Conservation (phyloP, 2,329 filamentous ascomycete species). For the Aureobasidium sp. region DNA sequence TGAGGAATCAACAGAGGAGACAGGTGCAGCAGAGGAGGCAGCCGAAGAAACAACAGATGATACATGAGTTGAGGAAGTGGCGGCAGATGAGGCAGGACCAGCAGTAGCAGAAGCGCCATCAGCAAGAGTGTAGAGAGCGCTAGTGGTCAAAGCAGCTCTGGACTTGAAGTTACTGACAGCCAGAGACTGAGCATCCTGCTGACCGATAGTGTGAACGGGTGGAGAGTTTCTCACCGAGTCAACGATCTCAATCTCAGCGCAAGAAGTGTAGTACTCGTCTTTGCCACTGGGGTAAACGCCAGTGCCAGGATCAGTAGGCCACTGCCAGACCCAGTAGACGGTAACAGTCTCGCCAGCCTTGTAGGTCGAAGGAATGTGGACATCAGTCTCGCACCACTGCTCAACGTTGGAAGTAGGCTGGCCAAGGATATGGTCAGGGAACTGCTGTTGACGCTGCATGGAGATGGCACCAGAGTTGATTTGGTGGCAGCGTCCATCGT, state of each 20-base stretch:
- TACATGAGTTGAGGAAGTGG: not conserved
- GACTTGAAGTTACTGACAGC: constrained; percentile 32
- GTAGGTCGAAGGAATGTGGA: constrained; percentile 62
- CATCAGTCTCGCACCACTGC: constrained; percentile 72
- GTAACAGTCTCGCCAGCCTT: constrained; percentile 60
- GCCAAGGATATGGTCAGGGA: constrained; percentile 47
- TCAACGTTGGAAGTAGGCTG: constrained; percentile 36
- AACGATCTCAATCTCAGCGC: constrained; percentile 46
- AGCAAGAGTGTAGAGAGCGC: constrained; percentile 17
- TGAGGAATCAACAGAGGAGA: not conserved
- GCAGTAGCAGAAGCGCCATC: not conserved
- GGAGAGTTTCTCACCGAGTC: constrained; percentile 20
- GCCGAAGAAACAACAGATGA: not conserved
- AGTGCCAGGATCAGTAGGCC: constrained; percentile 49
- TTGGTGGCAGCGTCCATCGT: constrained; percentile 88
- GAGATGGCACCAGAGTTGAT: constrained; percentile 54
- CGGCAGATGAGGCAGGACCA: not conserved
- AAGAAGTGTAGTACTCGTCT: constrained; percentile 52
- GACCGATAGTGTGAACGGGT: constrained; percentile 22
- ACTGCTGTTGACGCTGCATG: constrained; percentile 46
- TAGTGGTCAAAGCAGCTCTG: constrained; percentile 30
- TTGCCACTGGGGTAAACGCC: constrained; percentile 35
- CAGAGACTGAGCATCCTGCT: constrained; percentile 33
- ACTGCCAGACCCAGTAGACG: constrained; percentile 96
- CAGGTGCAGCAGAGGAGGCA: not conserved